These are phyloP conservation scores for Vinca minor DNA, from an alignment of 257 asterid genomes.

Conservation along the genomic window DNA sequence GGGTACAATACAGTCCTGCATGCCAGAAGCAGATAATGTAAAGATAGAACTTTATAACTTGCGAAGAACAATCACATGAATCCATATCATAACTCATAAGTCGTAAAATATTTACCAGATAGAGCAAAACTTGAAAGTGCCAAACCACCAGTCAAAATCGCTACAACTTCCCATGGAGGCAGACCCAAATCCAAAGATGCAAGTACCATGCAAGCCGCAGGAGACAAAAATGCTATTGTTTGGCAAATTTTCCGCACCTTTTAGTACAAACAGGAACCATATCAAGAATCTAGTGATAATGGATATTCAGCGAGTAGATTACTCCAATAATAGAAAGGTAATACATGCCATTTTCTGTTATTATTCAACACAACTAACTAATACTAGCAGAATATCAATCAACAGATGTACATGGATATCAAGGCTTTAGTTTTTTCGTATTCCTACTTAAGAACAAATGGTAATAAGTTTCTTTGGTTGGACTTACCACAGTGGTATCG, in stretches of 20 bases:
- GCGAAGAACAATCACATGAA: constrained; percentile 2
- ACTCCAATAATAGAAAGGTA: not conserved
- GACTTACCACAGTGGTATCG: constrained; percentile 68
- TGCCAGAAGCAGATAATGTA: constrained; percentile 10
- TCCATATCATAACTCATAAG: not conserved
- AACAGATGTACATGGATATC: not conserved
- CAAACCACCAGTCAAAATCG: constrained; percentile 71
- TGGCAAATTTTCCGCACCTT: constrained; percentile 94
- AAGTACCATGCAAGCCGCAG: constrained; percentile 91
- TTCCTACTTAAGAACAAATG: not conserved
- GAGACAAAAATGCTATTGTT: constrained; percentile 77
- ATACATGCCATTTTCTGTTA: not conserved
- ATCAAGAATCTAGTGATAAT: not conserved
- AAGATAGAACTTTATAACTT: constrained; percentile 9
- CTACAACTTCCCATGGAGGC: constrained; percentile 75
- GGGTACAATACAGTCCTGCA: constrained; percentile 89
- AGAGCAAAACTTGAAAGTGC: constrained; percentile 89
- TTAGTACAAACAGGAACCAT: constrained; percentile 6
- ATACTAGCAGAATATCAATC: not conserved
- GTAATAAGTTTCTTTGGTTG: not conserved
- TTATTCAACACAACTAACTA: not conserved
- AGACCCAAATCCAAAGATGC: constrained; percentile 80
- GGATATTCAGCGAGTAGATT: not conserved
- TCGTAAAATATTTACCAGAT: constrained; percentile 47
- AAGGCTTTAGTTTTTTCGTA: not conserved